These are phyloP conservation scores for Mortierella sp. DNA, from an alignment of 371 early-diverging fungal genomes.

Conservation along the genomic window DNA sequence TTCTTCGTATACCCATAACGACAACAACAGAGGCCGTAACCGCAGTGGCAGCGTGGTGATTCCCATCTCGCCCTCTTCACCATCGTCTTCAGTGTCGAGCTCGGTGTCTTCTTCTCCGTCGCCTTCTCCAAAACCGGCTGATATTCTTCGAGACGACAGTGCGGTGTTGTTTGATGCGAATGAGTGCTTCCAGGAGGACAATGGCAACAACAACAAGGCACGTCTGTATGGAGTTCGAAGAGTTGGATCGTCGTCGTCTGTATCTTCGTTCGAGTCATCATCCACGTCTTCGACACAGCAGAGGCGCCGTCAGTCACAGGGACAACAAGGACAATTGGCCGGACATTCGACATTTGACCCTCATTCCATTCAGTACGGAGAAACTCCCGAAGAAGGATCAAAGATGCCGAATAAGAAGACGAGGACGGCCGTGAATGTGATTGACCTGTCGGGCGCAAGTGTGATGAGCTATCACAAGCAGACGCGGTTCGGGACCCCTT, in stretches of 20 bases:
- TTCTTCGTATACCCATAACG: conserved; percentile 25
- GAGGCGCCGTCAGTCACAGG: not conserved
- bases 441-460: conserved; percentile 29
- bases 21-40: not conserved
- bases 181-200: not conserved
- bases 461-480: conserved; percentile 35
- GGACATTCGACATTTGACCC: not conserved
- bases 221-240: not conserved
- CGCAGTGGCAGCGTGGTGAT: not conserved
- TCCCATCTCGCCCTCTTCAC: not conserved
- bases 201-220: not conserved
- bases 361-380: not conserved
- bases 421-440: conserved; percentile 26
- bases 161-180: not conserved
- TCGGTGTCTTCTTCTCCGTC: not conserved
- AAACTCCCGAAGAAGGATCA: not conserved
- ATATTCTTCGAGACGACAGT: not conserved
- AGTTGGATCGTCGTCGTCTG: not conserved
- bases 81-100: not conserved
- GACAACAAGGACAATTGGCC: not conserved
- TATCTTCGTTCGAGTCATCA: not conserved
- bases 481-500: conserved; percentile 5
- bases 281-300: not conserved
- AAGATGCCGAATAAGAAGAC: not conserved
- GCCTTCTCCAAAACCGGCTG: not conserved